Percentiles rank a stretch among this genome's conserved stretches.
Evolutionary conservation across 2,329 filamentous ascomycete species (phyloP).

Genomic region (Penicillium sclerotiorum): DNA sequence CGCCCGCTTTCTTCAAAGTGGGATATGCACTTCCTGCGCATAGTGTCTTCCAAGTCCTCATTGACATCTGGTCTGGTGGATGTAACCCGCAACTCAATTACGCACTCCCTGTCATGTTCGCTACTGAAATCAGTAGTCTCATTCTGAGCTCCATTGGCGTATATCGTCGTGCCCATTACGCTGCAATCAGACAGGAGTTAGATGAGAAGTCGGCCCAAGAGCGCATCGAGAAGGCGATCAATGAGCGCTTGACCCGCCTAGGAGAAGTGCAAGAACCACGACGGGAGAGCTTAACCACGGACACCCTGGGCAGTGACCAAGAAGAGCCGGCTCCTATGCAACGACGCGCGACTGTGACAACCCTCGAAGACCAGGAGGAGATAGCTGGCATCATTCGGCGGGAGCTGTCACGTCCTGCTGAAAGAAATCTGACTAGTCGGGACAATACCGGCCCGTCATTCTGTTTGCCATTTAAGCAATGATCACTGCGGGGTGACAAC

Average conservation of each 20-base stretch:
- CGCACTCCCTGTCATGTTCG: slow-evolving; percentile 48
- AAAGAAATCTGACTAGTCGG: slow-evolving; percentile 1
- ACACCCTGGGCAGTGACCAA: not conserved
- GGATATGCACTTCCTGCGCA: slow-evolving; percentile 47
- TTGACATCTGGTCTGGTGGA: slow-evolving; percentile 49
- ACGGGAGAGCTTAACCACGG: not conserved
- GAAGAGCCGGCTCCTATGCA: not conserved
- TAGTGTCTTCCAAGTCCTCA: slow-evolving; percentile 43
- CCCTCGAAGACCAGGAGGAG: not conserved
- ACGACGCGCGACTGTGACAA: not conserved
- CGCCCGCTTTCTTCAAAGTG: slow-evolving; percentile 46
- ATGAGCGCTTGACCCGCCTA: not conserved
- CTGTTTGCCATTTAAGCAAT: slow-evolving; percentile 13
- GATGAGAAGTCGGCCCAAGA: slow-evolving; percentile 18
- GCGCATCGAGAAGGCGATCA: slow-evolving; percentile 11
- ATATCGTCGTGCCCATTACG: slow-evolving; percentile 24
- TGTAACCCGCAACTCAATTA: slow-evolving; percentile 45
- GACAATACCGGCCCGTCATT: slow-evolving; percentile 17
- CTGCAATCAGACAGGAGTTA: slow-evolving; percentile 17
- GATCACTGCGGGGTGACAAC: too few species aligned
- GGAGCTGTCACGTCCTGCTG: not conserved
- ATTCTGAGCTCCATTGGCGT: slow-evolving; percentile 20
- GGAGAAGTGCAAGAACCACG: not conserved
- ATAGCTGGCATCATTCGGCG: not conserved
- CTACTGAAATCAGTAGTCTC: slow-evolving; percentile 37